phyloP scores from a whole-genome alignment of 164 flowering plant genomes.

The Euptelea pleiosperma region DNA sequence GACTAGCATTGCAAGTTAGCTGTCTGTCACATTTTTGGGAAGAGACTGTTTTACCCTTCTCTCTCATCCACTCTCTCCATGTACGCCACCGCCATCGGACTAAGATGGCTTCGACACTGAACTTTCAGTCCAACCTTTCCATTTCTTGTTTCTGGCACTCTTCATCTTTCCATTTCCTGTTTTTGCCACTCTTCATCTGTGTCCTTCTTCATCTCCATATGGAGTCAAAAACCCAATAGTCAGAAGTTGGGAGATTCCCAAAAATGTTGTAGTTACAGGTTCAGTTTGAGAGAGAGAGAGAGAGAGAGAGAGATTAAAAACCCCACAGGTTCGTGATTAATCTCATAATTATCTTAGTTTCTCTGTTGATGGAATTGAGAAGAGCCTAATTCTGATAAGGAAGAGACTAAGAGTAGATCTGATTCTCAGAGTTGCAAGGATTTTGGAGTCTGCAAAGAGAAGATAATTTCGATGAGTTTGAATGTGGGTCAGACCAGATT shows the following conservation, averaged over 20 bases:
- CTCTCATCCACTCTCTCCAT: too few relatives aligned
- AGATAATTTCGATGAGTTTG: constrained; percentile 25
- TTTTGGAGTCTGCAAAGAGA: constrained; percentile 40
- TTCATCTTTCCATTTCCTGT: too few relatives aligned
- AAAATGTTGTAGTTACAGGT: too few relatives aligned
- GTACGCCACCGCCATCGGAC: too few relatives aligned
- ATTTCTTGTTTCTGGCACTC: constrained; percentile 3
- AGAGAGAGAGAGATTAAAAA: too few relatives aligned
- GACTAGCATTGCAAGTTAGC: too few relatives aligned
- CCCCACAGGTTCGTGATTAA: background rate
- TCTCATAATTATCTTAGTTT: background rate
- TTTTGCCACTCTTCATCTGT: constrained; percentile 12
- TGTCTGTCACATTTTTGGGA: too few relatives aligned
- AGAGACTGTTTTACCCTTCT: too few relatives aligned
- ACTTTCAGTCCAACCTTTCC: constrained; percentile 14
- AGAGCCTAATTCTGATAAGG: constrained; percentile 21
- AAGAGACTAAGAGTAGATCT: constrained; percentile 30
- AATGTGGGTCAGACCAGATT: constrained; percentile 24
- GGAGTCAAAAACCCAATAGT: constrained; percentile 14
- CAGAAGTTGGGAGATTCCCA: too few relatives aligned
- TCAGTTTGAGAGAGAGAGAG: too few relatives aligned
- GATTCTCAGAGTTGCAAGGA: constrained; percentile 34
- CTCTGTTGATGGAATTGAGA: constrained; percentile 16
- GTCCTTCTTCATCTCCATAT: constrained; percentile 13
- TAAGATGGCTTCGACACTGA: constrained; percentile 11